Evolutionary conservation across 176 grass and related monocot genomes (phyloP).

Genomic region (Oryza longistaminata): DNA sequence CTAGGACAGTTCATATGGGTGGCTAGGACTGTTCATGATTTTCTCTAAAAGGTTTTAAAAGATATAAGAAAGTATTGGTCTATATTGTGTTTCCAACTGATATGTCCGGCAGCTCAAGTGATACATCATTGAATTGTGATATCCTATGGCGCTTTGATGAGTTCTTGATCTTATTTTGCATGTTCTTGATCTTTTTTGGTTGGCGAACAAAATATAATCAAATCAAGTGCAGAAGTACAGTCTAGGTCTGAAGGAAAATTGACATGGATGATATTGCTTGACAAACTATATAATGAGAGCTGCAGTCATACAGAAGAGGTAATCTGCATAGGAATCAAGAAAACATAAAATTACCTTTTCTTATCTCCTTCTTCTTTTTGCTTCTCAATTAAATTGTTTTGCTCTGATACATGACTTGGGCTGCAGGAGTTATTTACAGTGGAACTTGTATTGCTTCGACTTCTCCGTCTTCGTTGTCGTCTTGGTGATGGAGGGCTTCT

Average conservation of each 20-base stretch:
- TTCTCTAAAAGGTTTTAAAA: neutral
- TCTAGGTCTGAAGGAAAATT: neutral
- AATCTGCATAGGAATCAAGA: neutral
- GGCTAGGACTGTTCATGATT: neutral
- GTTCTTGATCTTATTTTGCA: neutral
- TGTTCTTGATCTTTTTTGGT: neutral
- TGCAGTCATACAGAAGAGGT: neutral
- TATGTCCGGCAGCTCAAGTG: neutral
- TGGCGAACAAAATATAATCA: neutral
- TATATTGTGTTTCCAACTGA: neutral
- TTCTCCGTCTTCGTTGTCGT: conserved; percentile 38
- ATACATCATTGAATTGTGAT: neutral
- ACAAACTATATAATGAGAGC: neutral
- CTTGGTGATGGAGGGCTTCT: conserved; percentile 41
- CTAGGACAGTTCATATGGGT: neutral
- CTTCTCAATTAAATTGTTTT: conserved; percentile 29
- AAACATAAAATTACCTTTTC: conserved; percentile 36
- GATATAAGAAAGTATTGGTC: neutral
- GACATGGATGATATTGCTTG: neutral
- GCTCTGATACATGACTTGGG: conserved; percentile 36
- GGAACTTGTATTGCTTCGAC: conserved; percentile 44
- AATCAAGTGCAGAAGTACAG: neutral
- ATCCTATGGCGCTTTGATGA: neutral
- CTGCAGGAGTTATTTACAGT: conserved; percentile 36
- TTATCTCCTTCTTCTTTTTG: conserved; percentile 48